These are phyloP conservation scores for Acer yangbiense DNA, from an alignment of 345 rosid genomes.

Conservation along the genomic window DNA sequence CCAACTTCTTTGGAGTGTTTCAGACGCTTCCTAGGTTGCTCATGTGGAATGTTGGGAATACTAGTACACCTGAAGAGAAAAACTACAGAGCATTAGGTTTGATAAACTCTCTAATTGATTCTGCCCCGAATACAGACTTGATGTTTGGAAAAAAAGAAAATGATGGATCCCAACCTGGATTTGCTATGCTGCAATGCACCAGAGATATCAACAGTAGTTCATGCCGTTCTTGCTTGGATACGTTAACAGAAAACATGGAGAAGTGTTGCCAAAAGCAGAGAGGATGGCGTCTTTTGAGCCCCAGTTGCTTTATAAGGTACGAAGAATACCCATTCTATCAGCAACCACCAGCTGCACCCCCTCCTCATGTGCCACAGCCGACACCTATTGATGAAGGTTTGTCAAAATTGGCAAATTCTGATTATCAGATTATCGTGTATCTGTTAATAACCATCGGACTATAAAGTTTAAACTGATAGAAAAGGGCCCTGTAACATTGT, in stretches of 20 bases:
- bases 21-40: not conserved
- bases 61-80: not conserved
- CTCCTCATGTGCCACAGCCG: slow-evolving; percentile 17
- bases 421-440: too few species aligned
- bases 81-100: not conserved
- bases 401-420: not conserved
- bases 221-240: not conserved
- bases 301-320: slow-evolving; percentile 11
- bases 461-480: too few species aligned
- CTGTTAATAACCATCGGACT: too few species aligned
- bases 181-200: slow-evolving; percentile 38
- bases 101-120: too few species aligned
- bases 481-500: too few species aligned
- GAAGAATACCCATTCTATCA: not conserved
- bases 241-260: too few species aligned
- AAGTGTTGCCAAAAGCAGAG: not conserved
- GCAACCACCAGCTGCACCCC: not conserved
- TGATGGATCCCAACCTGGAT: not conserved
- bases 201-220: not conserved
- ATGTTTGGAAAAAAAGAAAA: too few species aligned
- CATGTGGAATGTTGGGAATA: not conserved
- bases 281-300: slow-evolving; percentile 10
- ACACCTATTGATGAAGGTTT: slow-evolving; percentile 22
- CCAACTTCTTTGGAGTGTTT: slow-evolving; percentile 9
- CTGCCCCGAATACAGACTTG: too few species aligned